Base-by-base conservation (phyloP, 2,329 filamentous ascomycete genomes). In the Colletotrichum paranaense region DNA sequence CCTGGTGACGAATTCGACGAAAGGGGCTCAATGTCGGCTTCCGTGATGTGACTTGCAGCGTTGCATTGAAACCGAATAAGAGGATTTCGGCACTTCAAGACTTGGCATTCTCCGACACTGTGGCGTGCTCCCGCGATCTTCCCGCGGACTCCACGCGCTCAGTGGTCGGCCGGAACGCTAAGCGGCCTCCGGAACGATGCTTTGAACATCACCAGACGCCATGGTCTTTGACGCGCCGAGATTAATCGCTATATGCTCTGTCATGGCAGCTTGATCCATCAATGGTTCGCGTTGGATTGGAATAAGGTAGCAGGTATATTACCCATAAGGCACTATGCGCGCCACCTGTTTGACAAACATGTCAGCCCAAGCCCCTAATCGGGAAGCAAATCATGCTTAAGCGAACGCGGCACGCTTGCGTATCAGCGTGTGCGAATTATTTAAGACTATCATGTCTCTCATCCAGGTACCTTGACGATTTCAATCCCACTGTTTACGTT, bases 271-370 rank as follows among this genome's bases (percentile, higher is more conserved):
- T 42, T 42, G 38, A 19, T 3, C 14, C 38, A 19, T 4, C 16
- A 19, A 19, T 49, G 42, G 1, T 19, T 22, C 42, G 19, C 19
- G 42, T 49, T 0, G 42, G 4, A 22, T 22, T 49, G 42, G 6
- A 4, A 0, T 49, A 5, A 49, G 42, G 42, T 49, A 11, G 42
- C 19, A 49, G 16, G 4, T 49, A 49, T n/a, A 49, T 49, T 22
- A 49, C 42, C 0, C 0, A 3, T n/a, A 1, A 11, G 19, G 16
- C 19, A 46, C 0, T 16, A 3, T 46, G 3, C 19, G 19, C 3
- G 42, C 42, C 42, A 19, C 7, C 30, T 19, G 42, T 46, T n/a
- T 3, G 42, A 1, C 42, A 49, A 49, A 49, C 19, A n/a, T 49
- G 42, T 22, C 22, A 22, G 22, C 22, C 22, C 22, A 22, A 22